Conservation (phyloP, 345 rosid genomes). For the Heritiera fomes region DNA sequence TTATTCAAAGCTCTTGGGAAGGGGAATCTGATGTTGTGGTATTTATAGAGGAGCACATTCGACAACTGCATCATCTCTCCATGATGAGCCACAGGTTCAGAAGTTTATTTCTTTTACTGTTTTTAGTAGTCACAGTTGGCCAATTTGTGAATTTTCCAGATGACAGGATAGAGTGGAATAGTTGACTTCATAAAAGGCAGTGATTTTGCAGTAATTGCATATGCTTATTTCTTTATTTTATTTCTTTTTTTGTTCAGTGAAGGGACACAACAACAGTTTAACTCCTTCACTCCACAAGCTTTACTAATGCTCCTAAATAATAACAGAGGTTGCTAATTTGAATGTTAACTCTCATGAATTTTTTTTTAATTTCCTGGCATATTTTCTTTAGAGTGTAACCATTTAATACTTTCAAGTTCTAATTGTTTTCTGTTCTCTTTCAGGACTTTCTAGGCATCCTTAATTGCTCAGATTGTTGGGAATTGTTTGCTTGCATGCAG, state of each 20-base stretch:
- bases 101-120: conserved; percentile 65
- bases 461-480: conserved; percentile 81
- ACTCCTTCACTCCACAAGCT: neutral
- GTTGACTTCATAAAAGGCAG: conserved; percentile 73
- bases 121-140: conserved; percentile 72
- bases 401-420: conserved; percentile 4
- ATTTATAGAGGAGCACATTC: conserved; percentile 72
- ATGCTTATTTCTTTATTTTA: neutral
- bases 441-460: conserved; percentile 57
- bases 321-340: neutral
- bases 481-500: conserved; percentile 82
- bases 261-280: too few species aligned
- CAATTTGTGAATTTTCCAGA: conserved; percentile 73
- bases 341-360: neutral
- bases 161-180: conserved; percentile 63
- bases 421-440: conserved; percentile 8
- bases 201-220: conserved; percentile 76
- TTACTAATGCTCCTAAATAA: neutral
- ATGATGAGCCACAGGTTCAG: conserved; percentile 97
- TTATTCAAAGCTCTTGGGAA: conserved; percentile 63
- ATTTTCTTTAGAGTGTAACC: conserved; percentile 5
- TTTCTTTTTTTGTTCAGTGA: too few species aligned
- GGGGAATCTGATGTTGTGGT: conserved; percentile 62
- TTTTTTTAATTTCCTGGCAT: conserved; percentile 3
- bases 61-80: conserved; percentile 69